Evolutionary conservation across 2,329 filamentous ascomycete genomes (phyloP).

Genomic region (Diaporthe eres): DNA sequence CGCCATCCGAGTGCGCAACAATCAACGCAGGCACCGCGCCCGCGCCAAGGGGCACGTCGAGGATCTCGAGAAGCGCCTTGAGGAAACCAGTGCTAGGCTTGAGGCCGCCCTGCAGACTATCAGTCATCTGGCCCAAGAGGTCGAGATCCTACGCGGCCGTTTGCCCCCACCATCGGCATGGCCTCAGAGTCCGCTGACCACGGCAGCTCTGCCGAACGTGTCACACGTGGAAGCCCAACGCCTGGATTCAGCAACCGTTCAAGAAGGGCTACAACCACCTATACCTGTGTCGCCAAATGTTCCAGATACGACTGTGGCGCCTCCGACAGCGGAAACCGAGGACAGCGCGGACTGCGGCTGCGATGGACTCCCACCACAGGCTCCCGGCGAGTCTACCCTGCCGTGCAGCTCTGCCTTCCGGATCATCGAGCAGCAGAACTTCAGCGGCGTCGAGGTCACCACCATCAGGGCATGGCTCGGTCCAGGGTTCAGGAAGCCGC

Average conservation of each 20-base stretch:
- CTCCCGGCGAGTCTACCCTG: conserved; percentile 48
- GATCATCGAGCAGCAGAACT: conserved; percentile 52
- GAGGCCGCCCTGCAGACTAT: conserved; percentile 44
- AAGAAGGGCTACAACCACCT: not conserved
- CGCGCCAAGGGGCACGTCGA: conserved; percentile 57
- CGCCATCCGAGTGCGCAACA: conserved; percentile 60
- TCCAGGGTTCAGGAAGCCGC: conserved; percentile 38
- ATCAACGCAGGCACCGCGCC: conserved; percentile 65
- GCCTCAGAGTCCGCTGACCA: not conserved
- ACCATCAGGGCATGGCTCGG: conserved; percentile 37
- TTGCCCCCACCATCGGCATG: too few species aligned
- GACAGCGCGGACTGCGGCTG: conserved; percentile 22
- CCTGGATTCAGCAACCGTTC: not conserved
- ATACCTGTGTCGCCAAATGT: not conserved
- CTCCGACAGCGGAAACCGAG: not conserved
- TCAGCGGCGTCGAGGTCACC: conserved; percentile 45
- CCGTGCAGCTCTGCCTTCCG: conserved; percentile 51
- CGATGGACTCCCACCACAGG: conserved; percentile 14
- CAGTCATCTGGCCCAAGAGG: conserved; percentile 28
- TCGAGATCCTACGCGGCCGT: conserved; percentile 23
- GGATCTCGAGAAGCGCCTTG: conserved; percentile 53
- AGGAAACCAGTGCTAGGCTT: conserved; percentile 42
- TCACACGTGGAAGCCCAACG: not conserved
- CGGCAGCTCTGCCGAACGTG: too few species aligned
- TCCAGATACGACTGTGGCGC: too few species aligned